Percentiles rank a stretch among this genome's conserved stretches.
phyloP scores from a whole-genome alignment of 2,329 filamentous ascomycete genomes.

The Teratosphaeria epicoccoides region DNA sequence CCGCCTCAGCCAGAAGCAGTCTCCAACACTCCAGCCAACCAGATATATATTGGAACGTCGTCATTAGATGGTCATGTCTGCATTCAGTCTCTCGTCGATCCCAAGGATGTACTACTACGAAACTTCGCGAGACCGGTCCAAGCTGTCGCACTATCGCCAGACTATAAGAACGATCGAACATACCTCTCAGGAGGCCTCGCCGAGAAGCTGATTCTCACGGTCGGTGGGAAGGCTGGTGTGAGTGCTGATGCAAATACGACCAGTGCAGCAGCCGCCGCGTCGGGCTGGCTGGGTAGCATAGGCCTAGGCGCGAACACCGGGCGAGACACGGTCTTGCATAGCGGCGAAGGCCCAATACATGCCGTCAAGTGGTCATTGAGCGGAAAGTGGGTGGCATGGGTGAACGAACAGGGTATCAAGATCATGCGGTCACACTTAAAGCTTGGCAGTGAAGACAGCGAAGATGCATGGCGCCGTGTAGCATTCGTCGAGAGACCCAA shows the following conservation, averaged over 20 bases:
- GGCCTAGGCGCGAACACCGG: conserved; percentile 60
- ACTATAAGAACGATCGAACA: conserved; percentile 78
- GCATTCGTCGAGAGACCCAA: conserved; percentile 85
- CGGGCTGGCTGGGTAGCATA: conserved; percentile 84
- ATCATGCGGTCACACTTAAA: conserved; percentile 88
- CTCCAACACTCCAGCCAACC: conserved; percentile 69
- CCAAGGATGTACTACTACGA: conserved; percentile 79
- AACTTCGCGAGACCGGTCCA: conserved; percentile 93
- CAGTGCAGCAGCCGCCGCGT: conserved; percentile 65
- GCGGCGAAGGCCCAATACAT: conserved; percentile 82
- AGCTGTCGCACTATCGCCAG: conserved; percentile 84
- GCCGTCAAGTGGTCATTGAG: conserved; percentile 91
- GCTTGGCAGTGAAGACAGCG: conserved; percentile 62
- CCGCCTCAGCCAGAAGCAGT: conserved; percentile 46
- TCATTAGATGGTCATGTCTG: conserved; percentile 96
- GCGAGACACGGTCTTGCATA: conserved; percentile 78
- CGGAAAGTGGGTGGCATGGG: conserved; percentile 86
- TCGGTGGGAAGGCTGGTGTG: conserved; percentile 66
- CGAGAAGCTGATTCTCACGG: conserved; percentile 76
- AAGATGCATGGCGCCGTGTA: conserved; percentile 88
- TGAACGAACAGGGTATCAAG: conserved; percentile 94
- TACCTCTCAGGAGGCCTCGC: conserved; percentile 87
- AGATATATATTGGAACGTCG: conserved; percentile 85
- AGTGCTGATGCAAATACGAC: conserved; percentile 79
- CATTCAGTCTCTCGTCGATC: conserved; percentile 73